A percentile compares a stretch with the other conserved stretches of the same genome.
Conservation (phyloP, 805 yeast genomes). For the Schizosaccharomyces japonicus region DNA sequence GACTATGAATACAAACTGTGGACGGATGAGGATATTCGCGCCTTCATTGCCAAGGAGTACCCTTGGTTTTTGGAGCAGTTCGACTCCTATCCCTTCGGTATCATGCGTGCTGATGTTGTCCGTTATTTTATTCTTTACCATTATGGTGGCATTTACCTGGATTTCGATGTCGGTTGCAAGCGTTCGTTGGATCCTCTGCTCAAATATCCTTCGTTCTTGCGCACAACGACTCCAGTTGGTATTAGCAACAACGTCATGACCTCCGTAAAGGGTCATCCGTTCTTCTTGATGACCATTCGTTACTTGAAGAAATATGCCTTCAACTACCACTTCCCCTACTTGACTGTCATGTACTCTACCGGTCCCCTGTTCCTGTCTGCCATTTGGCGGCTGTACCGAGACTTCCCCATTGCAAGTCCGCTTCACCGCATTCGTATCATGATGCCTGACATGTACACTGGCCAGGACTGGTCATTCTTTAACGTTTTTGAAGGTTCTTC, state of each 20-base stretch:
- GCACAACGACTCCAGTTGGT: constrained; percentile 77
- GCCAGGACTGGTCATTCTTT: constrained; percentile 46
- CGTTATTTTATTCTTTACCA: constrained; percentile 64
- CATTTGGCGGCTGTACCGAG: constrained; percentile 65
- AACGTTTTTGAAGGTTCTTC: constrained; percentile 61
- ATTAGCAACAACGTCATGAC: constrained; percentile 88
- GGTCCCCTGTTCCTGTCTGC: constrained; percentile 76
- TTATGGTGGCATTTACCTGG: constrained; percentile 78
- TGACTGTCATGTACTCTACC: constrained; percentile 80
- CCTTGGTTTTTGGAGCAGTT: constrained; percentile 71
- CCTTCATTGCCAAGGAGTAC: constrained; percentile 53
- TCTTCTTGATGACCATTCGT: constrained; percentile 47
- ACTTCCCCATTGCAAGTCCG: constrained; percentile 44
- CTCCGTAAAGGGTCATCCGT: constrained; percentile 64
- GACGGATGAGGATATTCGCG: constrained; percentile 69
- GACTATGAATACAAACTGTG: constrained; percentile 65
- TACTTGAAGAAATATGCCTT: constrained; percentile 36
- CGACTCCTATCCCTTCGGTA: constrained; percentile 56
- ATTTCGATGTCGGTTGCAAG: constrained; percentile 72
- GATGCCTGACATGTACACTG: constrained; percentile 25
- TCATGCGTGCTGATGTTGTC: constrained; percentile 75
- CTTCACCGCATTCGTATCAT: constrained; percentile 44
- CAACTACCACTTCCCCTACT: constrained; percentile 67
- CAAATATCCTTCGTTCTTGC: constrained; percentile 60
- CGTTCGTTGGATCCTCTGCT: constrained; percentile 58